Conservation (phyloP, 2,329 filamentous ascomycete species). For the Geoglossum cookeanum region DNA sequence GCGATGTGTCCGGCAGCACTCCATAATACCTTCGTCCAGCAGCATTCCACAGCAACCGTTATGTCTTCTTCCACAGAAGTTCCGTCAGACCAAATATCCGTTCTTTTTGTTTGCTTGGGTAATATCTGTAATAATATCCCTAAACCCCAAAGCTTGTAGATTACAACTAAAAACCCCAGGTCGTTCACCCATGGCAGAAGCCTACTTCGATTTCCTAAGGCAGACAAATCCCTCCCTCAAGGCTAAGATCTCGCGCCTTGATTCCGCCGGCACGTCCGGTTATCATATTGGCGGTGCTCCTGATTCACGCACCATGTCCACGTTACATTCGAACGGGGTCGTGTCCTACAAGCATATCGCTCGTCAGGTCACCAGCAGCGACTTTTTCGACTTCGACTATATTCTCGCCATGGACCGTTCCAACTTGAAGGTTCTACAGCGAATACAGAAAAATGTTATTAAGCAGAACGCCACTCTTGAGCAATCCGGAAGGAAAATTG, state of each 20-base stretch:
- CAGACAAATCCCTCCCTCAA: slow-evolving; percentile 38
- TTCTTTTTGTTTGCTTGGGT: slow-evolving; percentile 89
- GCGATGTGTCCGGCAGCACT: too few species aligned
- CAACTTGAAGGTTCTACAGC: slow-evolving; percentile 54
- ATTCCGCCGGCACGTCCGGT: slow-evolving; percentile 77
- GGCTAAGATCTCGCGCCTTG: slow-evolving; percentile 41
- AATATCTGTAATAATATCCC: slow-evolving; percentile 52
- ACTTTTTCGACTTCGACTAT: slow-evolving; percentile 80
- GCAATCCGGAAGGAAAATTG: slow-evolving; percentile 21
- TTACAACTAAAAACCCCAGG: slow-evolving; percentile 6
- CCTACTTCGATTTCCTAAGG: slow-evolving; percentile 60
- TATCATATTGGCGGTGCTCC: slow-evolving; percentile 66
- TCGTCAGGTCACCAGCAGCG: slow-evolving; percentile 48
- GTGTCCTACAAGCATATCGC: slow-evolving; percentile 58
- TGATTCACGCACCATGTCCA: slow-evolving; percentile 68
- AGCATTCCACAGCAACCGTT: background rate
- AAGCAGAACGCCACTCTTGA: slow-evolving; percentile 4
- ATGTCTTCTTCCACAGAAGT: background rate
- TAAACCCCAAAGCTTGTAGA: background rate
- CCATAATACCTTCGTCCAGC: background rate
- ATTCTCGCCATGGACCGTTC: slow-evolving; percentile 84
- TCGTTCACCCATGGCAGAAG: slow-evolving; percentile 86
- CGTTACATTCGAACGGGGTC: slow-evolving; percentile 55
- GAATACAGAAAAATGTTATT: slow-evolving; percentile 26
- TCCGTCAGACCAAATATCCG: slow-evolving; percentile 33